Evolutionary conservation across 164 flowering plant genomes (phyloP).

Genomic region (Houttuynia cordata): DNA sequence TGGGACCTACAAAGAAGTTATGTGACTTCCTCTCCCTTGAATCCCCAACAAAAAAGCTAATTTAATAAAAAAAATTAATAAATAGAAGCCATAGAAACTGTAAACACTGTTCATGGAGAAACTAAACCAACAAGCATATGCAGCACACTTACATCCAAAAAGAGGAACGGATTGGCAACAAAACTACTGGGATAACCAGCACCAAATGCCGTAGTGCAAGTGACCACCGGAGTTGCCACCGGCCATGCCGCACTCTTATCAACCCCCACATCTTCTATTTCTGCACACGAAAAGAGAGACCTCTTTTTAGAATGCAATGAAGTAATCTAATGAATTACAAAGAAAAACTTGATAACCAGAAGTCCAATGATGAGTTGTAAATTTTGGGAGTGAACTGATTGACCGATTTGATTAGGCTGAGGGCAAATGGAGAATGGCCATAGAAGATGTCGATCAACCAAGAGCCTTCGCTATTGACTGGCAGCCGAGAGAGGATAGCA

Average conservation of each 20-base stretch:
- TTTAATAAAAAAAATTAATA: no score
- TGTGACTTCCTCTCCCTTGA: no score
- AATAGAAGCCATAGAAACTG: not conserved
- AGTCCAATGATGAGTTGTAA: no score
- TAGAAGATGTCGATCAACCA: constrained; percentile 85
- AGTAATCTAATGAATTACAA: not conserved
- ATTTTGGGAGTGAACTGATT: constrained; percentile 10
- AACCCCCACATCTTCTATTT: constrained; percentile 44
- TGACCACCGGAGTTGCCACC: constrained; percentile 46
- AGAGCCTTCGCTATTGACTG: constrained; percentile 76
- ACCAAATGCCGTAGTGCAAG: constrained; percentile 33
- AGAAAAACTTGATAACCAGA: not conserved
- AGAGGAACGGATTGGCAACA: constrained; percentile 82
- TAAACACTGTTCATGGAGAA: not conserved
- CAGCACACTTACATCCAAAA: constrained; percentile 35
- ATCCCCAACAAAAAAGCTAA: no score
- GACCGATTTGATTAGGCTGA: constrained; percentile 69
- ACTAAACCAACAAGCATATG: not conserved
- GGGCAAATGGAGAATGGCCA: constrained; percentile 75
- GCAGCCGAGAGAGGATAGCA: constrained; percentile 36
- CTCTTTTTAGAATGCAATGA: not conserved
- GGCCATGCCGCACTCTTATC: constrained; percentile 82
- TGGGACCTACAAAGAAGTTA: no score
- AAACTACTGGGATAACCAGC: constrained; percentile 31
- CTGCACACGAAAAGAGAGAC: not conserved